Evolutionary conservation across 768 basidiomycete species (phyloP), one percentile per base, ranked within the genome.

Genomic region (Agaricus blazei): DNA sequence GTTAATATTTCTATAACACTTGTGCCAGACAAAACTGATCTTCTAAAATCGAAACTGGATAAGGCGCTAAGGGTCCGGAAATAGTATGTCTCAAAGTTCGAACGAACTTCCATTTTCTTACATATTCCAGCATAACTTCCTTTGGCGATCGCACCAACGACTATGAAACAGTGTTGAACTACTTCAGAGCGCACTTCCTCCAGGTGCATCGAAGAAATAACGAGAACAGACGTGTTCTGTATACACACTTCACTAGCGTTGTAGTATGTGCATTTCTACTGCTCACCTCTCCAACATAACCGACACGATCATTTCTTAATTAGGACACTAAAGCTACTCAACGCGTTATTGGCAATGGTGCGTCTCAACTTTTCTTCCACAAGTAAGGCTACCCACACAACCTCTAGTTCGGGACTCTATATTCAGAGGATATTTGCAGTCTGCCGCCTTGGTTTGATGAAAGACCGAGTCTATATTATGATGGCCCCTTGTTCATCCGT

Each of bases 151-250:
- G 90, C 40, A 69, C 81, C n/a, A 92, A 93, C 65, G 87, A 86
- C 62, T 90, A 85, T 63, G 87, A 91, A 56, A 82, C 85, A 4
- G 88, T 90, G 23, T 83, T 90, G 42, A 83, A 87, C 64, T 93
- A 93, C 70, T 93, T 93, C 80, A 85, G 88, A 9, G 86, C 88
- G 36, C 91, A 93, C 62, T 93, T 93, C 71, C 71, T 89, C 57
- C 89, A 93, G 67, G 85, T 88, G 15, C 89, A 91, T 66, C 74
- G 84, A 62, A 79, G 80, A 59, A 92, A 89, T 57, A 90, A 91
- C 60, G 84, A 90, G 62, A 86, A 87, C 61, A 79, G 83, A 41
- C 81, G 90, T 49, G 87, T 88, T n/a, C 71, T 93, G 2, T 93
- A 90, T 64, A 85, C 84, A 3, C 90, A 90, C 66, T 75, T 90